Percentiles rank a stretch among this genome's conserved stretches.
Evolutionary conservation across 192 early-diverging fungal genomes (phyloP).

Genomic region (Powellomyces hirtus): DNA sequence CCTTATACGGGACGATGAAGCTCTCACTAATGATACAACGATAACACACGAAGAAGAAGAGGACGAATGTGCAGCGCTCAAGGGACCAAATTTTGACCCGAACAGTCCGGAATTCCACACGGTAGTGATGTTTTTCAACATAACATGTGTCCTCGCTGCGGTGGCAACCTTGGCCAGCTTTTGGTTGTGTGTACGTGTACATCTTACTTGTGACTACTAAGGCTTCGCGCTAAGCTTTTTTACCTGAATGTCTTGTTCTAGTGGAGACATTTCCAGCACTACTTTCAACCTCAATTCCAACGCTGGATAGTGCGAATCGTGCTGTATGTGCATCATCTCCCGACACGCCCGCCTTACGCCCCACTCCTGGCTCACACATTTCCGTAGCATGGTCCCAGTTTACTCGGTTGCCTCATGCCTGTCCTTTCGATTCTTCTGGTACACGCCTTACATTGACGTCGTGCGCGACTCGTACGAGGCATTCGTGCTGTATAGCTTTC

Average conservation of each 20-base stretch:
- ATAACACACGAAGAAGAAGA: background rate
- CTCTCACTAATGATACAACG: background rate
- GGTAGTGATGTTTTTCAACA: conserved; percentile 16
- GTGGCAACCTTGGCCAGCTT: conserved; percentile 19
- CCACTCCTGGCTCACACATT: background rate
- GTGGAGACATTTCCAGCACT: conserved; percentile 36
- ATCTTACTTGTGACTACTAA: too few species aligned
- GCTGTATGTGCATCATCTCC: conserved; percentile 25
- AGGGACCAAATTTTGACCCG: conserved; percentile 31
- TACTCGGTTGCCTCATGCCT: conserved; percentile 69
- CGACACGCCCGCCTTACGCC: background rate
- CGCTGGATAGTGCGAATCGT: conserved; percentile 76
- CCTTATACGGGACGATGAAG: background rate
- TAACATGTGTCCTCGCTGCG: conserved; percentile 24
- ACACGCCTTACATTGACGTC: conserved; percentile 65
- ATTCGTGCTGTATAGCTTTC: conserved; percentile 73
- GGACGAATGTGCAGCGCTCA: conserved; percentile 16
- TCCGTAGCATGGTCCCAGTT: conserved; percentile 62
- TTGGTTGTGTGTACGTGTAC: conserved; percentile 20
- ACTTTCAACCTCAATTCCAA: conserved; percentile 60
- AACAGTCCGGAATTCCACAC: conserved; percentile 21
- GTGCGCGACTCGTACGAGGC: conserved; percentile 77
- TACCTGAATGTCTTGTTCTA: background rate
- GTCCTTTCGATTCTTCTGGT: conserved; percentile 68
- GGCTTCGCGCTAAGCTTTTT: background rate